Evolutionary conservation across 805 yeast genomes (phyloP), one percentile per base, ranked within the genome.

Genomic region (Lipomyces orientalis): DNA sequence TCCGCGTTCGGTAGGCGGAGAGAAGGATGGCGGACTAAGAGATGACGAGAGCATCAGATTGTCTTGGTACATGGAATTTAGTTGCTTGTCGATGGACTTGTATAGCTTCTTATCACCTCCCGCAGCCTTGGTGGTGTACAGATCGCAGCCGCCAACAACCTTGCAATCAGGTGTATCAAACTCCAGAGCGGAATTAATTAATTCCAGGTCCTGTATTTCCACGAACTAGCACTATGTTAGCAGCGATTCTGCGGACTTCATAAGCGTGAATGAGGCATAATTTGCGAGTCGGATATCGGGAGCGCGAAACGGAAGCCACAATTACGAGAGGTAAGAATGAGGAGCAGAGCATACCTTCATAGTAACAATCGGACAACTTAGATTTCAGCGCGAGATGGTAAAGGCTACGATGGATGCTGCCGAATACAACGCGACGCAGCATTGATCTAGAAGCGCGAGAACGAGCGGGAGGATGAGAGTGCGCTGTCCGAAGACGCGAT

Each of bases 191-290:
- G 93, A 96, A 76, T 93, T 93, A 51, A 95, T 90, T 73, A 90
- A 84, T 78, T 93, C 98, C n/a, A 95, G 88, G 75, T 93, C 97
- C 52, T 92, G 89, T 75, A 90, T 95, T 77, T 95, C 98, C 67
- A 95, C 89, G 79, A 91, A 95, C 94, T 93, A 70, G 25, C 58
- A 39, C 55, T 61, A 64, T 57, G 37, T 61, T 64, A 55, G 61
- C 9, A 2, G 19, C 43, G n/a, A 55, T 55, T 54, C 46, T 16
- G 34, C 31, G 43, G 43, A 43, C 14, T 22, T 16, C 49, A n/a
- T n/a, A 16, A 19, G 49, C 22, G 22, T 43, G 4, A 6, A n/a
- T 43, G 49, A 43, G 16, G 49, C 49, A 43, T 9, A 39, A 12
- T 43, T 43, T n/a, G 0, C 49, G 22, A 25, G 22, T 9, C 1